Evolutionary conservation across 1,139 yeast genomes (phyloP).

Genomic region (Candida tropicalis): DNA sequence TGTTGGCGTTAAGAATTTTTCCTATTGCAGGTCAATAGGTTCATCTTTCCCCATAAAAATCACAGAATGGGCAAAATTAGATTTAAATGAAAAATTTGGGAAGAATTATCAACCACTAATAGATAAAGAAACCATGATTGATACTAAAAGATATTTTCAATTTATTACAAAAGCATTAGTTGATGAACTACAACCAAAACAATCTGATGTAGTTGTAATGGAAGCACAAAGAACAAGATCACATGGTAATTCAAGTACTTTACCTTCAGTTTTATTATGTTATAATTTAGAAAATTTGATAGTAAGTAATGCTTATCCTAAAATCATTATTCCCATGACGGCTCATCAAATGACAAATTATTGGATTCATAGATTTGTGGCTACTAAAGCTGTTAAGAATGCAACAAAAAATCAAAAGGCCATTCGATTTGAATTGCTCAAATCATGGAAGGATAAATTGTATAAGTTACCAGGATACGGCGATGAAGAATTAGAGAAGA

Average conservation of each 20-base stretch:
- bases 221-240: conserved; percentile 47
- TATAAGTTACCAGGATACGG: conserved; percentile 12
- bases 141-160: conserved; percentile 29
- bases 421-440: conserved; percentile 23
- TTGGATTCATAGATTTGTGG: conserved; percentile 40
- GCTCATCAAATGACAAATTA: conserved; percentile 40
- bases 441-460: conserved; percentile 18
- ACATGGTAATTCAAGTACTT: conserved; percentile 31
- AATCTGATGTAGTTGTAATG: conserved; percentile 29
- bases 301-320: conserved; percentile 21
- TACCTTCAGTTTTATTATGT: conserved; percentile 42
- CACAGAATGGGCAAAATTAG: conserved; percentile 33
- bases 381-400: conserved; percentile 22
- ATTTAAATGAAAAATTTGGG: conserved; percentile 21
- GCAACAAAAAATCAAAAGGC: conserved; percentile 14
- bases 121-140: conserved; percentile 21
- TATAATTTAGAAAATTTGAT: conserved; percentile 38
- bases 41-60: conserved; percentile 13
- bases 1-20: conserved; percentile 45
- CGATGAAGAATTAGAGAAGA: conserved; percentile 5
- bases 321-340: conserved; percentile 34
- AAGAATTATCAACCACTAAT: conserved; percentile 12
- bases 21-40: conserved; percentile 33
- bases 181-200: conserved; percentile 13
- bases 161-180: conserved; percentile 25